phyloP scores from a whole-genome alignment of 805 yeast species.

The Osmozyma mogii region DNA sequence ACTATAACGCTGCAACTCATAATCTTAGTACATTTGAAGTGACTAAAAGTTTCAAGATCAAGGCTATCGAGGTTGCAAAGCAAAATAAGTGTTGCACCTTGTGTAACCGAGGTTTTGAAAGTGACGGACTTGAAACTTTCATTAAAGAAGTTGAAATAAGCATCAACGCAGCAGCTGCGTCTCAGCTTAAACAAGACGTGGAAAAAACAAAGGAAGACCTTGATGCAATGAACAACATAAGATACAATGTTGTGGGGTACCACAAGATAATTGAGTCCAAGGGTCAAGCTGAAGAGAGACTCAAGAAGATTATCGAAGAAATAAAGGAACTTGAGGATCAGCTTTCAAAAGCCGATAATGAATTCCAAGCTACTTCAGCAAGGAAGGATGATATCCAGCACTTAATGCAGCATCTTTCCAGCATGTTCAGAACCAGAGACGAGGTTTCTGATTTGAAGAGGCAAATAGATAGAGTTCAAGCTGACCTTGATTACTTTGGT shows the following conservation, averaged over 20 bases:
- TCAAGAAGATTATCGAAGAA: conserved; percentile 7
- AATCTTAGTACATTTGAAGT: conserved; percentile 63
- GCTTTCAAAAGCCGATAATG: too few relatives aligned
- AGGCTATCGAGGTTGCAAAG: conserved; percentile 60
- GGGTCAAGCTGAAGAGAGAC: conserved; percentile 3
- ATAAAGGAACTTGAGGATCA: conserved; percentile 17
- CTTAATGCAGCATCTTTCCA: too few relatives aligned
- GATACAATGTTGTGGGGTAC: conserved; percentile 19
- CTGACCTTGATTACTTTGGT: conserved; percentile 32
- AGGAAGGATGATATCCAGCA: too few relatives aligned
- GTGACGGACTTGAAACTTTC: conserved; percentile 22
- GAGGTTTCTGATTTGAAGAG: not conserved
- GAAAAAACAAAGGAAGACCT: conserved; percentile 25
- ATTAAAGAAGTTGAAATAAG: conserved; percentile 20
- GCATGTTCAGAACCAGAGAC: not conserved
- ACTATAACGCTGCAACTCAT: conserved; percentile 52
- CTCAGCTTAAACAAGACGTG: conserved; percentile 22
- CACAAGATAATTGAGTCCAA: conserved; percentile 10
- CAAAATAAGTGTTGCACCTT: conserved; percentile 54
- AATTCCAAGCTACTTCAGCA: too few relatives aligned
- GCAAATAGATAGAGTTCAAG: not conserved
- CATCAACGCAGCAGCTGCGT: conserved; percentile 20
- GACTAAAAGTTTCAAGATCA: conserved; percentile 58
- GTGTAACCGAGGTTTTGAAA: conserved; percentile 59
- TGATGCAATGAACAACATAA: conserved; percentile 21